Evolutionary conservation across 2,329 filamentous ascomycete genomes (phyloP).

Genomic region (Scleromitrula shiraiana): DNA sequence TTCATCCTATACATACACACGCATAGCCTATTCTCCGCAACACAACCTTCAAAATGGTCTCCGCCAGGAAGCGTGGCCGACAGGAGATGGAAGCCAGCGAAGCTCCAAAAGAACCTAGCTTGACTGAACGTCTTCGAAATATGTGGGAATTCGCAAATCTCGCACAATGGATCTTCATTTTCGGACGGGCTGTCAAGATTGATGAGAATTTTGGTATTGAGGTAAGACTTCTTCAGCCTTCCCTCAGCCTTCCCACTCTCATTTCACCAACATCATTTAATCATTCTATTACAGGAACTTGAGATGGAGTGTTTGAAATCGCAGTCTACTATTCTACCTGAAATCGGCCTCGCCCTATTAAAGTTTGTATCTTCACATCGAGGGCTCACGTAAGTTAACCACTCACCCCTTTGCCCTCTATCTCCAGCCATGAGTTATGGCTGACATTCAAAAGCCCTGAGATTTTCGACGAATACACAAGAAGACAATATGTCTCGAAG

Average conservation of each 20-base stretch:
- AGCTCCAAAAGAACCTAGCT: constrained; percentile 25
- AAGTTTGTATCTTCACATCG: constrained; percentile 93
- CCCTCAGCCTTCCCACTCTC: background rate
- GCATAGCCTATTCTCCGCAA: constrained; percentile 1
- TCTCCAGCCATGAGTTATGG: constrained; percentile 16
- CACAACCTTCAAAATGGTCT: constrained; percentile 32
- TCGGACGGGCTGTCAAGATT: constrained; percentile 83
- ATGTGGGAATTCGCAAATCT: constrained; percentile 96
- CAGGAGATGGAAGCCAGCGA: constrained; percentile 35
- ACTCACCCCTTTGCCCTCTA: background rate
- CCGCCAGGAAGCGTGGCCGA: constrained; percentile 41
- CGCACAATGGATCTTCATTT: constrained; percentile 88
- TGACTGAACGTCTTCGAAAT: constrained; percentile 66
- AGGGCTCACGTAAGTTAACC: constrained; percentile 67
- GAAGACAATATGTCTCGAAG: constrained; percentile 80
- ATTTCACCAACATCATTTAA: background rate
- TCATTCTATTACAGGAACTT: constrained; percentile 54
- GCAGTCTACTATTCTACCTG: constrained; percentile 63
- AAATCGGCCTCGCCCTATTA: constrained; percentile 78
- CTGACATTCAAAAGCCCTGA: constrained; percentile 52
- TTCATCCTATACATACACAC: no score
- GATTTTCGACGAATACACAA: constrained; percentile 87
- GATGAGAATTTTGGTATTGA: constrained; percentile 85
- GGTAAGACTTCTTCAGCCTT: constrained; percentile 45
- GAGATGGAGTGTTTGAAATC: constrained; percentile 83